Evolutionary conservation across 1,284 basidiomycete genomes (phyloP).

Genomic region (Cryptococcus amylolentus): DNA sequence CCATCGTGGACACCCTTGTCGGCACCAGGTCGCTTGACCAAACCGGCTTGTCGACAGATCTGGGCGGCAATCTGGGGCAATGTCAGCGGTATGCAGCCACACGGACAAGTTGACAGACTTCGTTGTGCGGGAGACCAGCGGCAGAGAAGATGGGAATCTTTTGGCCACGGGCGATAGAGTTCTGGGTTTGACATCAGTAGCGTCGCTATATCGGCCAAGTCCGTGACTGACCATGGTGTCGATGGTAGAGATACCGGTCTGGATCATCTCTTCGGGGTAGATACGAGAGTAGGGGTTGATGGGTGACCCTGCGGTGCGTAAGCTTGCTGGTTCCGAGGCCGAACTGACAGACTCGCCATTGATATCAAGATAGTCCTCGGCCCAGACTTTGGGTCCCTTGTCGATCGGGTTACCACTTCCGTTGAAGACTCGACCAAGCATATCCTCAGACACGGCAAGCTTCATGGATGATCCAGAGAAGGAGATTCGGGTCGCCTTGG

Average conservation of each 20-base stretch:
- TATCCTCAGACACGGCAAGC: conserved; percentile 98
- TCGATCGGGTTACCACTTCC: conserved; percentile 97
- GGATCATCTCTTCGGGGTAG: conserved; percentile 99
- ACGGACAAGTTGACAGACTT: conserved; percentile 56
- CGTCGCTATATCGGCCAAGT: neutral
- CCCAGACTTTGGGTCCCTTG: conserved; percentile 97
- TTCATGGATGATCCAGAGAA: conserved; percentile 99
- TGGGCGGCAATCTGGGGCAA: conserved; percentile 85
- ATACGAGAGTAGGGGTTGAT: conserved; percentile 99
- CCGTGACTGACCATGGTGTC: conserved; percentile 68
- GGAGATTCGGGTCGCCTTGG: conserved; percentile 87
- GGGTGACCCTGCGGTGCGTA: conserved; percentile 68
- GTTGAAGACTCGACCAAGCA: conserved; percentile 99
- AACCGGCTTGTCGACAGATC: conserved; percentile 98
- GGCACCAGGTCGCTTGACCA: conserved; percentile 77
- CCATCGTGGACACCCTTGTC: conserved; percentile 97
- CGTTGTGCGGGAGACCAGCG: conserved; percentile 95
- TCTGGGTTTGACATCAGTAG: conserved; percentile 46
- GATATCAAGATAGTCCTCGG: conserved; percentile 99
- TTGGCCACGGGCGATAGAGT: conserved; percentile 98
- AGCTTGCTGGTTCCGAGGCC: neutral
- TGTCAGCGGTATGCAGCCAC: neutral
- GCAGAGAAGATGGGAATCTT: conserved; percentile 99
- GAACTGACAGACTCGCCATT: conserved; percentile 64
- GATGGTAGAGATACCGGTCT: conserved; percentile 99